Base-by-base conservation (phyloP, 495 filamentous ascomycete genomes). In the Diplogelasinospora grovesii region DNA sequence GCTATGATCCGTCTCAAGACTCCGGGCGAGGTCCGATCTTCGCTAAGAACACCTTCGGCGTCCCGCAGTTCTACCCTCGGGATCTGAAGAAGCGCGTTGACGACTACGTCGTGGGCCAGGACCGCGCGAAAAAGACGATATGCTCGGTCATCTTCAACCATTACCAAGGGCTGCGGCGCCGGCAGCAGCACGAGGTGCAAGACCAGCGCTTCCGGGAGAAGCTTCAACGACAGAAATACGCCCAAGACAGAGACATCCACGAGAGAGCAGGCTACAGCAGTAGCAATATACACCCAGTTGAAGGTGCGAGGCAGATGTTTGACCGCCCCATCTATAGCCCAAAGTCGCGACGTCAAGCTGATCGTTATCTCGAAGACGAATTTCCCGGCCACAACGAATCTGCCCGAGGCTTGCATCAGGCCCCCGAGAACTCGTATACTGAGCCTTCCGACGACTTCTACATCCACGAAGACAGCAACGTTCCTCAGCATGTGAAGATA, bases 111-210 rank as follows among this genome's bases (percentile, higher is more conserved):
- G 90, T 98, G 5, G 93, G 93, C 16, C 92, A 98, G 58, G 85
- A 94, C 50, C 81, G 86, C 35, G 86, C 92, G n/a, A 98, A 97
- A 73, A 92, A 92, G 59, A 83, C 89, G 18, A 74, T 96, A 36
- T 90, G 86, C 48, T 83, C 89, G 8, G 87, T 89, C 3, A 85
- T 98, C n/a, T 96, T 88, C 63, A 95, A 96, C 65, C 92, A 98
- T 54, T 97, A 95, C 57, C 89, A 94, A 64, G 74, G 83, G 25
- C 76, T 95, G 44, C 81, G 85, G 43, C 85, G 95, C 52, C 53
- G 87, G 36, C 69, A 87, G 34, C 75, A 82, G 22, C 81, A 93
- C 49, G 84, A 92, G 43, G 83, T 89, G 46, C 79, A 82, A 40
- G 82, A 82, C 48, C 80, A 82, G 55, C 61, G 79, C 27, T 49